Percentiles rank a stretch among this genome's conserved stretches.
Conservation (phyloP, 352 stramenopile genomes). For the Phytophthora quininea region DNA sequence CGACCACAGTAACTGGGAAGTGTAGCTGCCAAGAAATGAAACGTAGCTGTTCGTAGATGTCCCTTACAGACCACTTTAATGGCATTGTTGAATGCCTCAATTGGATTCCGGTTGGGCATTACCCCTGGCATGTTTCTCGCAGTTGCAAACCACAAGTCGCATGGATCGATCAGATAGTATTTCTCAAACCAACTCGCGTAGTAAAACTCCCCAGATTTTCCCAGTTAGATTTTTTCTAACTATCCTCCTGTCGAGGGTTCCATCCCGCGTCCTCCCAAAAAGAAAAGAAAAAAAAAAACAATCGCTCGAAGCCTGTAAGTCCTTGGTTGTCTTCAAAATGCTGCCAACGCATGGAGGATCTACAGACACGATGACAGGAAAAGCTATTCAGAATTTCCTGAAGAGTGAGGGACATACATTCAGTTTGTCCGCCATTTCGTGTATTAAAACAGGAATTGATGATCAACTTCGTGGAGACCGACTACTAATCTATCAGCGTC, state of each 20-base stretch:
- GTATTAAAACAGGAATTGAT: background rate
- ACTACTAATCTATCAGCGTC: background rate
- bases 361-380: background rate
- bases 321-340: background rate
- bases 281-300: slow-evolving; percentile 3
- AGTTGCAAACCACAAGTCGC: too few species aligned
- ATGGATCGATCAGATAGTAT: too few species aligned
- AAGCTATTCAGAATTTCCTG: slow-evolving; percentile 2
- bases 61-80: too few species aligned
- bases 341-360: background rate
- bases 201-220: too few species aligned
- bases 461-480: background rate
- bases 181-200: too few species aligned
- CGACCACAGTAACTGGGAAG: too few species aligned
- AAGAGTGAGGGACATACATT: background rate
- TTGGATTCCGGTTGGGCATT: too few species aligned
- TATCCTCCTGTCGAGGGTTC: background rate
- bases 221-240: background rate
- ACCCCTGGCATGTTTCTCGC: too few species aligned
- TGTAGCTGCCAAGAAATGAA: too few species aligned
- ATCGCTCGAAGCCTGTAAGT: background rate
- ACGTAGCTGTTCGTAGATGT: too few species aligned
- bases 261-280: background rate
- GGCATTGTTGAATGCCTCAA: too few species aligned
- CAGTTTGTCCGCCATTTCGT: background rate